phyloP scores from a whole-genome alignment of 805 yeast species.

The Helenozyma rhizophorensis region DNA sequence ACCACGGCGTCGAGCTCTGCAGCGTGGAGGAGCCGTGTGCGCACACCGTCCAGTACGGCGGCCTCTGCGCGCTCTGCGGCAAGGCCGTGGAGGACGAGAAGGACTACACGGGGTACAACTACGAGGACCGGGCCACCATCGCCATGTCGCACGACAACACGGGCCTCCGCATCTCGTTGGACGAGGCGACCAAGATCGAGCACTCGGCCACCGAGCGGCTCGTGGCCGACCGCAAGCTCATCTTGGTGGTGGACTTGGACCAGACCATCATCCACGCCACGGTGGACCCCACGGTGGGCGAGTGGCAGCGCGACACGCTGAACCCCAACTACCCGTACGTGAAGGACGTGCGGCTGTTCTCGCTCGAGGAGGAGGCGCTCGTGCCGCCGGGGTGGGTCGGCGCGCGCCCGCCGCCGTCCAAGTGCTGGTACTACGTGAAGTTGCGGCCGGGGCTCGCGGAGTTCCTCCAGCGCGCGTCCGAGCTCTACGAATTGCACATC shows the following conservation, averaged over 20 bases:
- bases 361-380: slow-evolving; percentile 70
- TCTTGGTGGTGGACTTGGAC: slow-evolving; percentile 92
- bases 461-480: slow-evolving; percentile 61
- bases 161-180: slow-evolving; percentile 75
- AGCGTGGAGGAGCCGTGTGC: slow-evolving; percentile 76
- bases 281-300: slow-evolving; percentile 95
- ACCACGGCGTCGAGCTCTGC: slow-evolving; percentile 42
- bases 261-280: slow-evolving; percentile 98
- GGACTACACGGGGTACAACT: slow-evolving; percentile 70
- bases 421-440: slow-evolving; percentile 90
- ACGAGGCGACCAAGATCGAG: slow-evolving; percentile 85
- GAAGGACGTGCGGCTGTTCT: slow-evolving; percentile 73
- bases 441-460: slow-evolving; percentile 80
- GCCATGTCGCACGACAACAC: slow-evolving; percentile 87
- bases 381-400: slow-evolving; percentile 57
- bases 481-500: slow-evolving; percentile 82
- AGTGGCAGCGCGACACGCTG: slow-evolving; percentile 84
- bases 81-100: slow-evolving; percentile 60
- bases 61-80: slow-evolving; percentile 92
- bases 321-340: slow-evolving; percentile 85
- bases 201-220: slow-evolving; percentile 58
- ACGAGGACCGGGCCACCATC: slow-evolving; percentile 74
- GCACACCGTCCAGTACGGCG: slow-evolving; percentile 92
- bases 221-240: slow-evolving; percentile 60
- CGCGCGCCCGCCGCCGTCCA: slow-evolving; percentile 52